These are phyloP conservation scores for Cladophialophora psammophila DNA, from an alignment of 2,329 filamentous ascomycete genomes.

Conservation along the genomic window DNA sequence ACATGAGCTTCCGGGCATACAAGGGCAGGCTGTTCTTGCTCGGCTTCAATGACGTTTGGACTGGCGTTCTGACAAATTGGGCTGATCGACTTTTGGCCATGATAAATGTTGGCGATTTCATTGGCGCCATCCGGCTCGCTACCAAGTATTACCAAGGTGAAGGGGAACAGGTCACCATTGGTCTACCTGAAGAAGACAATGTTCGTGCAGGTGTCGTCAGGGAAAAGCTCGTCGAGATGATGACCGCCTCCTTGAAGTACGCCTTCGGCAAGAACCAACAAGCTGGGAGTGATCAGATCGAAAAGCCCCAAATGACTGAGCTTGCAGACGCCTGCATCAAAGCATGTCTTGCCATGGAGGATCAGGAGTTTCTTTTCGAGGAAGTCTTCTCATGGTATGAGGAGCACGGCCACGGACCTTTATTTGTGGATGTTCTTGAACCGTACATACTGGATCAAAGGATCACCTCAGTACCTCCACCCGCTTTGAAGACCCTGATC, in stretches of 20 bases:
- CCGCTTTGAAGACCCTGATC: conserved; percentile 85
- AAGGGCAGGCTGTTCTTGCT: conserved; percentile 92
- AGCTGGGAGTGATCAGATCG: conserved; percentile 57
- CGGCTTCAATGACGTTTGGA: conserved; percentile 90
- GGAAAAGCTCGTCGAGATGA: conserved; percentile 91
- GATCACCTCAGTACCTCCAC: conserved; percentile 78
- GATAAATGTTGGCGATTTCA: conserved; percentile 97
- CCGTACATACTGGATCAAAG: conserved; percentile 82
- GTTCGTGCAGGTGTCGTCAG: conserved; percentile 81
- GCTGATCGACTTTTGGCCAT: conserved; percentile 89
- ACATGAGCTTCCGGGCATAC: conserved; percentile 96
- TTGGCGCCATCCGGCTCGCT: conserved; percentile 86
- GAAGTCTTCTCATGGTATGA: conserved; percentile 91
- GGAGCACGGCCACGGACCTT: conserved; percentile 72
- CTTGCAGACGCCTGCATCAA: conserved; percentile 83
- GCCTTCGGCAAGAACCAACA: conserved; percentile 73
- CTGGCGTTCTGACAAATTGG: conserved; percentile 95
- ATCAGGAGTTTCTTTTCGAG: conserved; percentile 86
- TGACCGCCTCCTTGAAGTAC: conserved; percentile 88
- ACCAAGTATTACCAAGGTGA: conserved; percentile 91
- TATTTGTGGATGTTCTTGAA: conserved; percentile 89
- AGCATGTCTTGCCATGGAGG: conserved; percentile 78
- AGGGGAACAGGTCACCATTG: conserved; percentile 92
- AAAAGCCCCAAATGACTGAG: conserved; percentile 72
- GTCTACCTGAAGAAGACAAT: conserved; percentile 81